These are phyloP conservation scores for Wallacemonas sp. DNA, from an alignment of 208 protist species.

Conservation along the genomic window DNA sequence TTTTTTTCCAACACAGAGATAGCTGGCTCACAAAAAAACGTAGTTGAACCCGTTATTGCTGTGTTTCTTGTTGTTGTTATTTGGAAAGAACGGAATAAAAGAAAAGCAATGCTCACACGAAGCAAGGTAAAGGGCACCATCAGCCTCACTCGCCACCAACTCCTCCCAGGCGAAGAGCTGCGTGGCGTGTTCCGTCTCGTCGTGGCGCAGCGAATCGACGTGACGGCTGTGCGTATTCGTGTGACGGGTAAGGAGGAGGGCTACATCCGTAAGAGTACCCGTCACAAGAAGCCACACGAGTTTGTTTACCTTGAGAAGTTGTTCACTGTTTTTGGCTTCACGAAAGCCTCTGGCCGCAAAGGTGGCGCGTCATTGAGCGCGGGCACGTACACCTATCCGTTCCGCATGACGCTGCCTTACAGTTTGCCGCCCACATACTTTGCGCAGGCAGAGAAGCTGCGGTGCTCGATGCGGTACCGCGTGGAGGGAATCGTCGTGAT, in stretches of 20 bases:
- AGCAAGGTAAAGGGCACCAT: neutral
- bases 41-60: too few relatives aligned
- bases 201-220: slow-evolving; percentile 27
- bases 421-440: slow-evolving; percentile 30
- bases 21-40: too few relatives aligned
- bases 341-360: slow-evolving; percentile 33
- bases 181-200: slow-evolving; percentile 21
- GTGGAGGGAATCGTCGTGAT: slow-evolving; percentile 38
- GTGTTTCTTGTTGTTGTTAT: too few relatives aligned
- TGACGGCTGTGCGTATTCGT: slow-evolving; percentile 36
- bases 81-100: too few relatives aligned
- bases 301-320: slow-evolving; percentile 38
- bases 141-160: neutral
- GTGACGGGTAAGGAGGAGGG: slow-evolving; percentile 32
- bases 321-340: slow-evolving; percentile 49
- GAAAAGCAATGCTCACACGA: neutral
- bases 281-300: slow-evolving; percentile 12
- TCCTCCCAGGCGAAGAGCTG: neutral
- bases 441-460: slow-evolving; percentile 12
- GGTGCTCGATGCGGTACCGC: slow-evolving; percentile 26
- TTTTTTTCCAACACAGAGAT: too few relatives aligned
- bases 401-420: slow-evolving; percentile 27
- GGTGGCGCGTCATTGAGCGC: slow-evolving; percentile 32
- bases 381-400: slow-evolving; percentile 43
- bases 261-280: slow-evolving; percentile 12